phyloP scores from a whole-genome alignment of 1,284 basidiomycete genomes.

The Marasmius sp. region DNA sequence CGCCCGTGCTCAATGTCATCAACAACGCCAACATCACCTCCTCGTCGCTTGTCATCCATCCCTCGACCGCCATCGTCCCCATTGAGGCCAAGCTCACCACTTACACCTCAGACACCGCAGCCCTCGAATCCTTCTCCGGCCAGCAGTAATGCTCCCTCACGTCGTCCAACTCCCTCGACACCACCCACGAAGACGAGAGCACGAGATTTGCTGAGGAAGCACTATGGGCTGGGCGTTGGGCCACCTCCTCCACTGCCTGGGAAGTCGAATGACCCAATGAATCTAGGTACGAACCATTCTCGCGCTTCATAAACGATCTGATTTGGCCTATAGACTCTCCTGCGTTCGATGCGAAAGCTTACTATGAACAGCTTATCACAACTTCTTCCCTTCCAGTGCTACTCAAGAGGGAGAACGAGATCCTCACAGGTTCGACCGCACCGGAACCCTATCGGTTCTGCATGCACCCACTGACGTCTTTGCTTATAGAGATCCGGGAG shows the following conservation, averaged over 20 bases:
- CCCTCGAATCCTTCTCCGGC: slow-evolving; percentile 12
- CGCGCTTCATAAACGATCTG: neutral
- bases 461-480: neutral
- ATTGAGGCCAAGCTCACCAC: slow-evolving; percentile 25
- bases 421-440: slow-evolving; percentile 54
- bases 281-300: slow-evolving; percentile 52
- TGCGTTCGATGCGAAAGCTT: slow-evolving; percentile 78
- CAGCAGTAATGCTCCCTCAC: slow-evolving; percentile 14
- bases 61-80: slow-evolving; percentile 34
- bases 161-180: slow-evolving; percentile 25
- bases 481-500: slow-evolving; percentile 72
- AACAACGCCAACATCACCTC: slow-evolving; percentile 14
- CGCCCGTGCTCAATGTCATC: neutral
- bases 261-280: slow-evolving; percentile 69
- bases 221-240: slow-evolving; percentile 78
- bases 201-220: slow-evolving; percentile 75
- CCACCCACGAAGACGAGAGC: slow-evolving; percentile 57
- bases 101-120: slow-evolving; percentile 19
- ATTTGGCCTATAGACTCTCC: slow-evolving; percentile 57
- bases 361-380: slow-evolving; percentile 83
- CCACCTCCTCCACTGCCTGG: slow-evolving; percentile 60
- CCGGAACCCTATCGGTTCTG: too few species aligned
- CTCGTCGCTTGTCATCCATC: slow-evolving; percentile 26
- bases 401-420: slow-evolving; percentile 76
- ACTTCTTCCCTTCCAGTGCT: slow-evolving; percentile 72